Percentiles rank a stretch among this genome's conserved stretches.
Evolutionary conservation across 306 rosid genomes (phyloP).

Genomic region (Prunus padus): DNA sequence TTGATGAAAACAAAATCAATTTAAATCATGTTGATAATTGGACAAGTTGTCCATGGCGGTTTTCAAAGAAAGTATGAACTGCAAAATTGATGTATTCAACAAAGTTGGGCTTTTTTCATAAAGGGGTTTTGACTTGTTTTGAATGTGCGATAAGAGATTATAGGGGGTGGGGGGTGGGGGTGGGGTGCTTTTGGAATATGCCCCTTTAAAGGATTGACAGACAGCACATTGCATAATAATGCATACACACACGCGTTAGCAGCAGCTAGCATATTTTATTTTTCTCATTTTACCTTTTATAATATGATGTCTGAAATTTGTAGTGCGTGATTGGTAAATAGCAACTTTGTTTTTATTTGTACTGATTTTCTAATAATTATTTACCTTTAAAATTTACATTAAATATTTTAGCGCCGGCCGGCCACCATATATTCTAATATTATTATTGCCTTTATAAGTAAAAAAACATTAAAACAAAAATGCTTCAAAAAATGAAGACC

Average conservation of each 20-base stretch:
- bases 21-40: too few species aligned
- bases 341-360: conserved; percentile 10
- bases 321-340: not conserved
- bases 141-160: not conserved
- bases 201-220: not conserved
- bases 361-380: not conserved
- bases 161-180: too few species aligned
- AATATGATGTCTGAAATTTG: not conserved
- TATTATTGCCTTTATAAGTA: not conserved
- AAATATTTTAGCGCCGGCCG: not conserved
- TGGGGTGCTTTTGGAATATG: not conserved
- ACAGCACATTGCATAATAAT: conserved; percentile 6
- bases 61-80: not conserved
- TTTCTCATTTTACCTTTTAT: not conserved
- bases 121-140: conserved; percentile 1
- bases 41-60: not conserved
- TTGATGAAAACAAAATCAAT: too few species aligned
- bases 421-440: not conserved
- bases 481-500: not conserved
- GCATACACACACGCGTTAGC: not conserved
- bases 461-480: not conserved
- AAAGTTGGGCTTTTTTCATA: not conserved
- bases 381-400: not conserved
- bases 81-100: not conserved
- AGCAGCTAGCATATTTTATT: not conserved